Base-by-base conservation (phyloP, 2,329 filamentous ascomycete genomes). In the Stenocarpella maydis region DNA sequence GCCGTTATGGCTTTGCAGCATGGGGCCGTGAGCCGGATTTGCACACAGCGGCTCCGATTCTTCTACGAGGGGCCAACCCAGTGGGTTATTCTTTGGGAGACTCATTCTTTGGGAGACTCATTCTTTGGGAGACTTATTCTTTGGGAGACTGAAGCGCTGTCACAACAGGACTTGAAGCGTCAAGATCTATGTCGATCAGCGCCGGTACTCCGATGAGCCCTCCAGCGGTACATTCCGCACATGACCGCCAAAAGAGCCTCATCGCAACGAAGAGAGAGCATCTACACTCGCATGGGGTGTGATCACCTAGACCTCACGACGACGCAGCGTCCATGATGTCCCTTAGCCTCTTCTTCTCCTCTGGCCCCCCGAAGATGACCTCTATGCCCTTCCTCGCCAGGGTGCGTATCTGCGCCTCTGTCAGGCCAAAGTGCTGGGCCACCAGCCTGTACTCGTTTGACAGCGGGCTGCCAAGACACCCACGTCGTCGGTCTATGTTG, bases 401-500 rank as follows among this genome's bases (percentile, higher is more conserved):
- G 0, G 77, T 77, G 67, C 88, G 82, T 1, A 87, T 81, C 19
- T 85, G 82, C 6, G 75, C 69, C 3, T 76, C 77, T 15, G 75
- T 76, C 8, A 96, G 82, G 0, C 79, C 77, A 75, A 96, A 96
- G 76, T 95, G 89, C 73, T 90, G 79, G 1, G 91, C 89, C 4
- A 92, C 91, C 2, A 96, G 86, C 9, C 84, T 81, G 78, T 95
- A 95, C 77, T 97, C 93, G 73, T 94, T 90, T 0, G 92, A 94
- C 4, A 95, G 79, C 0, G 88, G 84, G 75, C 91, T 95, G 61
- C 90, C 90, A 96, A 96, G 26, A 96, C 88, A 2, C 92, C 93
- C 12, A 95, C 91, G 75, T 96, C 92, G 76, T 96, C 93, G 1
- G 93, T 96, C 91, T 94, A 71, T 26, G 4, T 76, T 95, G 92